Percentiles rank a stretch among this genome's conserved stretches.
Evolutionary conservation across 2,329 filamentous ascomycete species (phyloP).

Genomic region (Alternaria sp.): DNA sequence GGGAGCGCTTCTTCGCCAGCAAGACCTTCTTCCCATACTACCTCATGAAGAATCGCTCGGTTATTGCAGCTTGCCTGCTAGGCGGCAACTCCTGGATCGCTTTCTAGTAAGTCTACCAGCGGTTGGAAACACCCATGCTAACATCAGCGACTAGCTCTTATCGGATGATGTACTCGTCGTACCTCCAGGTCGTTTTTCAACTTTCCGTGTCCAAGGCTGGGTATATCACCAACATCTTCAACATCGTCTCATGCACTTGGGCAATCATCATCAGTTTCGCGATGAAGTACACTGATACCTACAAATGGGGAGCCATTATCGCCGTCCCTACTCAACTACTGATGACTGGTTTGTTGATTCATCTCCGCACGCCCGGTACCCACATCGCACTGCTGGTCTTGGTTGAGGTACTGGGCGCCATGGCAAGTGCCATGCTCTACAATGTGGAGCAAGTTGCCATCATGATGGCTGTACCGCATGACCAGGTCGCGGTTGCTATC

Average conservation of each 20-base stretch:
- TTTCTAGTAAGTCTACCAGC: slow-evolving; percentile 31
- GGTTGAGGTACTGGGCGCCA: slow-evolving; percentile 40
- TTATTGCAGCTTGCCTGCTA: slow-evolving; percentile 60
- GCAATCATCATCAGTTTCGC: slow-evolving; percentile 27
- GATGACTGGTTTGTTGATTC: slow-evolving; percentile 37
- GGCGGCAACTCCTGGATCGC: slow-evolving; percentile 32
- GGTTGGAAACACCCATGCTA: not conserved
- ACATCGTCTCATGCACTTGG: slow-evolving; percentile 34
- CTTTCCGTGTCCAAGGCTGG: slow-evolving; percentile 29
- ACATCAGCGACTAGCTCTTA: slow-evolving; percentile 32
- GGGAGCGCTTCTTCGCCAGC: slow-evolving; percentile 51
- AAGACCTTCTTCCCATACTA: slow-evolving; percentile 56
- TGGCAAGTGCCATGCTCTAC: slow-evolving; percentile 33
- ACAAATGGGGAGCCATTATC: slow-evolving; percentile 35
- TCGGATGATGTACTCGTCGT: slow-evolving; percentile 47
- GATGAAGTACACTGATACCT: slow-evolving; percentile 34
- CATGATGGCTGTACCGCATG: slow-evolving; percentile 32
- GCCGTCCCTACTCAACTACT: slow-evolving; percentile 39
- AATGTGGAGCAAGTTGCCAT: slow-evolving; percentile 33
- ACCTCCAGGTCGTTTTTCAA: slow-evolving; percentile 50
- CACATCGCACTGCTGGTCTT: slow-evolving; percentile 38
- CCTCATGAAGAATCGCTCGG: slow-evolving; percentile 58
- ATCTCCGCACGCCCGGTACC: slow-evolving; percentile 37
- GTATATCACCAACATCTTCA: slow-evolving; percentile 35
- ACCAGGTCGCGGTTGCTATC: slow-evolving; percentile 28